Evolutionary conservation across 2,329 filamentous ascomycete species (phyloP).

Genomic region (Cryphonectria naterciae): DNA sequence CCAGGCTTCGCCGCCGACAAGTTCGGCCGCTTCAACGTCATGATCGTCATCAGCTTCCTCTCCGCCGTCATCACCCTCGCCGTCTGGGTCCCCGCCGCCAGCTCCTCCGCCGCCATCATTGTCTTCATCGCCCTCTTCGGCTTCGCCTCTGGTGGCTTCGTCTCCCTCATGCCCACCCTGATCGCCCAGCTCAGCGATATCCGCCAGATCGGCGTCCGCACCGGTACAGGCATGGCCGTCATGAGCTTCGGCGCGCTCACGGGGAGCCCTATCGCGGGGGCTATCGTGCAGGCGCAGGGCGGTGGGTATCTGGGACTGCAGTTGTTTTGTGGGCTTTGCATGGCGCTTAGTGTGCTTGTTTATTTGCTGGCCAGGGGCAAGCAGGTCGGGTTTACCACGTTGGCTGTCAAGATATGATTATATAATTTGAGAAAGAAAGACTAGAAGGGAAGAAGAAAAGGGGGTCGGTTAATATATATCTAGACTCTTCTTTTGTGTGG

Average conservation of each 20-base stretch:
- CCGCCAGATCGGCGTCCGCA: slow-evolving; percentile 61
- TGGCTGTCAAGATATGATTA: slow-evolving; percentile 31
- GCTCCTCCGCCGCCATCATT: slow-evolving; percentile 57
- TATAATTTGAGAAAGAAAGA: neutral
- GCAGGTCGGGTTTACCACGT: slow-evolving; percentile 35
- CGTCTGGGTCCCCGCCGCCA: slow-evolving; percentile 47
- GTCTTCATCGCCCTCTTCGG: slow-evolving; percentile 66
- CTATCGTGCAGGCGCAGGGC: slow-evolving; percentile 47
- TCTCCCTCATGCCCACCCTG: slow-evolving; percentile 60
- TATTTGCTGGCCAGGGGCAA: slow-evolving; percentile 34
- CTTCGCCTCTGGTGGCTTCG: slow-evolving; percentile 66
- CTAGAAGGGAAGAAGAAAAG: neutral
- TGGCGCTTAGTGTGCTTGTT: slow-evolving; percentile 35
- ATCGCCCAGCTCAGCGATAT: slow-evolving; percentile 65
- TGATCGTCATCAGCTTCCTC: slow-evolving; percentile 51
- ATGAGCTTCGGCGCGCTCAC: slow-evolving; percentile 61
- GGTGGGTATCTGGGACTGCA: slow-evolving; percentile 56
- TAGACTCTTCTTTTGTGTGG: neutral
- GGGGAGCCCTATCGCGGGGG: slow-evolving; percentile 62
- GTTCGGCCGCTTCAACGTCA: slow-evolving; percentile 45
- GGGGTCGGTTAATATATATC: neutral
- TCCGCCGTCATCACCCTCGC: slow-evolving; percentile 45
- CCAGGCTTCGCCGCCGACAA: slow-evolving; percentile 52
- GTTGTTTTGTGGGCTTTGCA: slow-evolving; percentile 58
- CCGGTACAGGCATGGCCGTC: slow-evolving; percentile 60